Conservation (phyloP, 805 yeast species). For the Metschnikowia henanensis region DNA sequence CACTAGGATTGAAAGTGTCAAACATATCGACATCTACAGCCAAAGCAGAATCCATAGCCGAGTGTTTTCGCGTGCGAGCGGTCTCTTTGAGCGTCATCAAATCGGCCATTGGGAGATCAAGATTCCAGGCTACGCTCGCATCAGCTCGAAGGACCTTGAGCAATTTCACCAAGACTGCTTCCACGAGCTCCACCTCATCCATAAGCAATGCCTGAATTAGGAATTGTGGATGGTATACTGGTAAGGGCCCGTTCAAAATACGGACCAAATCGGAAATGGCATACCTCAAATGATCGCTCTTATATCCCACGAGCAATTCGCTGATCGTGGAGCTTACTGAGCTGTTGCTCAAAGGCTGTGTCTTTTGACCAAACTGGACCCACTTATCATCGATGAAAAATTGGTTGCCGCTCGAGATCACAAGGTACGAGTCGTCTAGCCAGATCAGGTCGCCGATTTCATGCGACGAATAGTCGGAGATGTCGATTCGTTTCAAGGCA, state of each 20-base stretch:
- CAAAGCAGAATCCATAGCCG: not conserved
- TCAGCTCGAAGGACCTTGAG: slow-evolving; percentile 49
- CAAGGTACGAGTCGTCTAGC: slow-evolving; percentile 76
- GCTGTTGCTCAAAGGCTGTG: slow-evolving; percentile 10
- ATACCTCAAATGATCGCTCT: slow-evolving; percentile 21
- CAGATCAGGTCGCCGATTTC: slow-evolving; percentile 87
- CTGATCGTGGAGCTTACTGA: slow-evolving; percentile 54
- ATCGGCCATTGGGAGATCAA: slow-evolving; percentile 26
- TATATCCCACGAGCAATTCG: slow-evolving; percentile 36
- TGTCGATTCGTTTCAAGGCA: slow-evolving; percentile 70
- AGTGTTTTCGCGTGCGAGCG: slow-evolving; percentile 1
- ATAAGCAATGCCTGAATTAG: slow-evolving; percentile 71
- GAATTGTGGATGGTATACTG: slow-evolving; percentile 88
- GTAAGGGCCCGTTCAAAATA: slow-evolving; percentile 85
- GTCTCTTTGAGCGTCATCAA: slow-evolving; percentile 13
- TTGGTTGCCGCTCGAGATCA: slow-evolving; percentile 88
- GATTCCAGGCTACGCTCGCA: slow-evolving; percentile 32
- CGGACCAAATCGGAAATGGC: slow-evolving; percentile 69
- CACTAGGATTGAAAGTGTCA: slow-evolving; percentile 37
- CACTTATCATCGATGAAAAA: slow-evolving; percentile 76
- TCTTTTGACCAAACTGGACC: slow-evolving; percentile 30
- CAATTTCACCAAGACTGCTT: slow-evolving; percentile 54
- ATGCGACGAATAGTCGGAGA: slow-evolving; percentile 71
- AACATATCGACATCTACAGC: slow-evolving; percentile 26
- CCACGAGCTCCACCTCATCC: slow-evolving; percentile 55